These are phyloP conservation scores for Diversispora epigaea DNA, from an alignment of 192 early-diverging fungal species.

Conservation along the genomic window DNA sequence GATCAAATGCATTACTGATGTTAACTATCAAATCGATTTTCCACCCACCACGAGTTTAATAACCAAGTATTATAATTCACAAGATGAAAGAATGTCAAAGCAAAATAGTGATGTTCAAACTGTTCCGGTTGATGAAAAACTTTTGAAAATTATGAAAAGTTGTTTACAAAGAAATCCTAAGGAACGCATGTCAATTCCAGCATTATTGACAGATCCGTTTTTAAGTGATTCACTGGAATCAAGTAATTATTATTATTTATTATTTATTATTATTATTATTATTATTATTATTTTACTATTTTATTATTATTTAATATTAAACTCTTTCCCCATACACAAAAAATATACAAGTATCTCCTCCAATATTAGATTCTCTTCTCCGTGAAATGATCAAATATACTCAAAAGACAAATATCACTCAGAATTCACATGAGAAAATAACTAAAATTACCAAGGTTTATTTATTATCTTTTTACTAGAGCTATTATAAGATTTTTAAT, in stretches of 20 bases:
- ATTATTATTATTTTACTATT: background rate
- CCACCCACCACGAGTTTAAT: slow-evolving; percentile 37
- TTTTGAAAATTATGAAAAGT: slow-evolving; percentile 61
- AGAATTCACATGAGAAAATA: background rate
- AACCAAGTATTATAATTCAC: slow-evolving; percentile 2
- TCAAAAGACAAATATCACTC: background rate
- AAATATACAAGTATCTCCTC: background rate
- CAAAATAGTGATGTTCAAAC: background rate
- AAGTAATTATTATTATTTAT: background rate
- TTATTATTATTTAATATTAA: background rate
- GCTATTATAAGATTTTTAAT: background rate
- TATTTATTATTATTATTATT: background rate
- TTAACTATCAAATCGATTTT: slow-evolving; percentile 66
- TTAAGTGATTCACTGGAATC: slow-evolving; percentile 40
- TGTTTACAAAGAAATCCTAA: slow-evolving; percentile 72
- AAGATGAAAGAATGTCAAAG: background rate
- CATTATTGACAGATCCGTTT: slow-evolving; percentile 65
- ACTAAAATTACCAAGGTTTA: background rate
- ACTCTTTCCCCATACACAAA: background rate
- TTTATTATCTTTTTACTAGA: too few relatives aligned
- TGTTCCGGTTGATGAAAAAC: slow-evolving; percentile 45
- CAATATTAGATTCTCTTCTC: background rate
- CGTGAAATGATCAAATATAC: slow-evolving; percentile 1
- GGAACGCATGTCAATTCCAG: slow-evolving; percentile 64
- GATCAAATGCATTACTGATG: slow-evolving; percentile 70